phyloP scores from a whole-genome alignment of 495 filamentous ascomycete species.

The Aspergillus kassunensis region DNA sequence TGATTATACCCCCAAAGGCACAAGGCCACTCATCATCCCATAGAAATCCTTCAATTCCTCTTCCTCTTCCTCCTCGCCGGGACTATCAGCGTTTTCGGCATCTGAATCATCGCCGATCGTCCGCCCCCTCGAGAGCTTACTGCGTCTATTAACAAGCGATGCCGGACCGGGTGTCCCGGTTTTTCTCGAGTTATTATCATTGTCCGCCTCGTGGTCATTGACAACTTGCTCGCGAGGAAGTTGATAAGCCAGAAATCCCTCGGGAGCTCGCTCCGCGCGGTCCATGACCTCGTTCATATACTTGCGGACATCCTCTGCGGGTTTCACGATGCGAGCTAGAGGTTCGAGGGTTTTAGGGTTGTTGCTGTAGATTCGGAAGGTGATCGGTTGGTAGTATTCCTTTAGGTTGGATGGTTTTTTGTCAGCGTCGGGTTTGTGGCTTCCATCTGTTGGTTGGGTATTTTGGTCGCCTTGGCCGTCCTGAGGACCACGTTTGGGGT shows the following conservation, averaged over 20 bases:
- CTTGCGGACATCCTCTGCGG: slow-evolving; percentile 68
- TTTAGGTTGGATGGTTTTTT: slow-evolving; percentile 32
- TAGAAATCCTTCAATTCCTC: slow-evolving; percentile 42
- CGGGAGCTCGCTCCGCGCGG: slow-evolving; percentile 64
- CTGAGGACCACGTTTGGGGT: slow-evolving; percentile 12
- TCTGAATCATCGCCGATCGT: slow-evolving; percentile 36
- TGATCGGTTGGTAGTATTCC: slow-evolving; percentile 90
- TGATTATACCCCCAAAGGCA: slow-evolving; percentile 27
- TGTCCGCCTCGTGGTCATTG: slow-evolving; percentile 26
- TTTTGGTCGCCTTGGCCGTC: slow-evolving; percentile 9
- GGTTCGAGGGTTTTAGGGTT: slow-evolving; percentile 63
- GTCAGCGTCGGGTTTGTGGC: slow-evolving; percentile 14
- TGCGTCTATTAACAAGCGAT: slow-evolving; percentile 14
- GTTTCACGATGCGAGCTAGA: slow-evolving; percentile 74
- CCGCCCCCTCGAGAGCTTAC: slow-evolving; percentile 26
- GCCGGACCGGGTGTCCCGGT: slow-evolving; percentile 25
- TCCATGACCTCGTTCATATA: slow-evolving; percentile 87
- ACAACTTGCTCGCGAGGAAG: slow-evolving; percentile 47
- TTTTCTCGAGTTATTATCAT: slow-evolving; percentile 16
- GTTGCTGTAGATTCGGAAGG: slow-evolving; percentile 66
- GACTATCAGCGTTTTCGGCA: slow-evolving; percentile 22
- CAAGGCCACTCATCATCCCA: slow-evolving; percentile 33
- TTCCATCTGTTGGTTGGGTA: not conserved
- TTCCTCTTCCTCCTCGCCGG: slow-evolving; percentile 37
- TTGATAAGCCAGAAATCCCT: slow-evolving; percentile 62